Evolutionary conservation across 306 rosid genomes (phyloP).

Genomic region (Parietaria judaica): DNA sequence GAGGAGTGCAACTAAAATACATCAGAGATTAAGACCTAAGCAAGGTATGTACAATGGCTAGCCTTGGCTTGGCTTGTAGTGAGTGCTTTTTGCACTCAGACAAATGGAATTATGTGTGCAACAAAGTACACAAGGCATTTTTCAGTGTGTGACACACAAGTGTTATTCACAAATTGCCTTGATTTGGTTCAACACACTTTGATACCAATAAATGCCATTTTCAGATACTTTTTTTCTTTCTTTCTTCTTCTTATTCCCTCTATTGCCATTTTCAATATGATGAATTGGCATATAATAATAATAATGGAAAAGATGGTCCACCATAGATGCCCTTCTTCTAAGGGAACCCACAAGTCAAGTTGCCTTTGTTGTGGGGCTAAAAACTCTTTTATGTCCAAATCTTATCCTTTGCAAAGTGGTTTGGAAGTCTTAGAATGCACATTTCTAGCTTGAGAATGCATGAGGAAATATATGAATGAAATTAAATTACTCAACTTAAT

Average conservation of each 20-base stretch:
- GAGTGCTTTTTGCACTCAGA: neutral
- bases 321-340: neutral
- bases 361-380: constrained; percentile 12
- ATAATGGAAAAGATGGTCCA: neutral
- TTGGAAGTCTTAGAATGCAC: neutral
- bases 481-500: too few relatives aligned
- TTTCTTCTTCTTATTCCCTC: too few relatives aligned
- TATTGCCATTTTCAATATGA: neutral
- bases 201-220: neutral
- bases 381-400: neutral
- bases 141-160: neutral
- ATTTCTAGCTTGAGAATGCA: neutral
- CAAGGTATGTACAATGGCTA: neutral
- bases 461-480: neutral
- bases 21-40: neutral
- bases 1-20: neutral
- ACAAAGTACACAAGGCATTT: constrained; percentile 1
- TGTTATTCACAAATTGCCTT: constrained; percentile 9
- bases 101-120: constrained; percentile 1
- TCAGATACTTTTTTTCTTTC: neutral
- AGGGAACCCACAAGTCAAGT: constrained; percentile 11
- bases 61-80: neutral
- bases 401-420: neutral
- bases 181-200: neutral
- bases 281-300: constrained; percentile 1